phyloP scores from a whole-genome alignment of 2,329 filamentous ascomycete species.

The Acephala macrosclerotiorum region DNA sequence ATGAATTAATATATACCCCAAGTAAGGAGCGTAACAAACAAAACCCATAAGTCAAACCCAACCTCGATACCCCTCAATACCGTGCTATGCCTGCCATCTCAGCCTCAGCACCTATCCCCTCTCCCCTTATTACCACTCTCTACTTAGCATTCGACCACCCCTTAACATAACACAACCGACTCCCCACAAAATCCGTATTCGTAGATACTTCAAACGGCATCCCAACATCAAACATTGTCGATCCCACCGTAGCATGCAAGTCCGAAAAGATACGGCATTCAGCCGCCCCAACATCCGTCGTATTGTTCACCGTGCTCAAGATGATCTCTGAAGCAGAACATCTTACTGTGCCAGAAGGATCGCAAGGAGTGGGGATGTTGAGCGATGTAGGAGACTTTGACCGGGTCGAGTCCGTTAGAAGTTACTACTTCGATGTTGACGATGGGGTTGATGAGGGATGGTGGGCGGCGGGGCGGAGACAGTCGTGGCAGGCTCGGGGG shows the following conservation, averaged over 20 bases:
- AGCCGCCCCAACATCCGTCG: not conserved
- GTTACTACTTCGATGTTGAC: not conserved
- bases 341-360: not conserved
- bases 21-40: too few relatives aligned
- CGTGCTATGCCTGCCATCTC: too few relatives aligned
- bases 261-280: not conserved
- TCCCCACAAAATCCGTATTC: not conserved
- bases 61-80: too few relatives aligned
- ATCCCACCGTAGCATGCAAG: not conserved
- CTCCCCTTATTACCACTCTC: too few relatives aligned
- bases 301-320: not conserved
- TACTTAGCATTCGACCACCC: not conserved
- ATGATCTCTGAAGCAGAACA: not conserved
- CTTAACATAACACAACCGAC: not conserved
- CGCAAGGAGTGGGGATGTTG: not conserved
- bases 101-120: too few relatives aligned
- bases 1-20: too few relatives aligned
- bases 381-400: not conserved
- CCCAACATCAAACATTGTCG: not conserved
- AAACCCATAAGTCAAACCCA: too few relatives aligned
- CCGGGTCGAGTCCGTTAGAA: not conserved
- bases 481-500: slow-evolving; percentile 1
- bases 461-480: not conserved
- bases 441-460: not conserved
- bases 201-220: not conserved